phyloP scores from a whole-genome alignment of 78 protist genomes.

The Neovahlkampfia damariscottae region DNA sequence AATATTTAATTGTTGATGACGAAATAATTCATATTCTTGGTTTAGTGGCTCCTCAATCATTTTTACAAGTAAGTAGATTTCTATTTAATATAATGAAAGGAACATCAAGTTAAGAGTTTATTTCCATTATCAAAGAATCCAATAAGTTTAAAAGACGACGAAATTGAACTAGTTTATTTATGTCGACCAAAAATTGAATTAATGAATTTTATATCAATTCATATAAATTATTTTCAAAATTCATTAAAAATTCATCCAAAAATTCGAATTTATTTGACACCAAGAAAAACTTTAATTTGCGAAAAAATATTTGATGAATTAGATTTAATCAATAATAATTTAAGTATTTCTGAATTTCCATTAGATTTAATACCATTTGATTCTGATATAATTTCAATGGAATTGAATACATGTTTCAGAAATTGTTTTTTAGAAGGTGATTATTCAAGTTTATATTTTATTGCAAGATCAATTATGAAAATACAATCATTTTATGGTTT shows the following conservation, averaged over 20 bases:
- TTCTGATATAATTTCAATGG: constrained; percentile 73
- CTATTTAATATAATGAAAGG: too few species aligned
- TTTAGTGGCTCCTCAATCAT: constrained; percentile 38
- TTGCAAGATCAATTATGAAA: constrained; percentile 54
- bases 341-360: constrained; percentile 23
- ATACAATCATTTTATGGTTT: constrained; percentile 57
- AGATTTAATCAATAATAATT: constrained; percentile 49
- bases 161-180: constrained; percentile 35
- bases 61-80: constrained; percentile 54
- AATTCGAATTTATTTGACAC: too few species aligned
- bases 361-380: constrained; percentile 68
- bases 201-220: neutral
- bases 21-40: constrained; percentile 59
- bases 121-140: constrained; percentile 33
- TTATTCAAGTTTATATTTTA: constrained; percentile 16
- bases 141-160: too few species aligned
- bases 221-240: neutral
- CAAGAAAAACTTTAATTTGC: constrained; percentile 56
- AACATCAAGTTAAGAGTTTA: constrained; percentile 68
- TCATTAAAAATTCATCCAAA: constrained; percentile 21
- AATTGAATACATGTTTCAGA: constrained; percentile 25
- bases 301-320: constrained; percentile 57
- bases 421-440: constrained; percentile 57
- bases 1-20: constrained; percentile 68
- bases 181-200: constrained; percentile 36